Percentiles rank a stretch among this genome's conserved stretches.
These are phyloP conservation scores for Patellifolia procumbens DNA, from an alignment of 179 eudicot species.

Conservation along the genomic window DNA sequence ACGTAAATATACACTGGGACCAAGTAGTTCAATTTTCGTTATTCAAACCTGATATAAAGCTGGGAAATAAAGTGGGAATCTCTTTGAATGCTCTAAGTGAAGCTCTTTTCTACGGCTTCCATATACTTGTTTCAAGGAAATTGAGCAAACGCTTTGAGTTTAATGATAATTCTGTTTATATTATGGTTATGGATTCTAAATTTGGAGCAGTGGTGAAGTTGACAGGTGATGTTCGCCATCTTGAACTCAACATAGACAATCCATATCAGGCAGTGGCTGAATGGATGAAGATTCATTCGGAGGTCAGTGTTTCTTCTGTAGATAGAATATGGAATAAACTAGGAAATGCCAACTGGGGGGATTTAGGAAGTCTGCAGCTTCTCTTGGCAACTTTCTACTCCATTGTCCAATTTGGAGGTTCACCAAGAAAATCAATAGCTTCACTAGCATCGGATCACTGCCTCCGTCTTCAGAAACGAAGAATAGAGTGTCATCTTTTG, in stretches of 20 bases:
- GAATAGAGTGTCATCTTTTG: conserved; percentile 54
- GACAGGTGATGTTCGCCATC: conserved; percentile 61
- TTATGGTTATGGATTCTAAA: conserved; percentile 72
- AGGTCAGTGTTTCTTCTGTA: conserved; percentile 59
- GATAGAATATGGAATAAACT: conserved; percentile 84
- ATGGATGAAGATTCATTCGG: conserved; percentile 68
- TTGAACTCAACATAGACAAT: conserved; percentile 49
- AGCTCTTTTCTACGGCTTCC: conserved; percentile 74
- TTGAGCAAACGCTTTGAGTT: conserved; percentile 47
- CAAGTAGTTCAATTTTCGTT: conserved; percentile 66
- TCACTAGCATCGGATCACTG: conserved; percentile 74
- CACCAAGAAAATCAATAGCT: conserved; percentile 69
- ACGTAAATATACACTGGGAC: conserved; percentile 58
- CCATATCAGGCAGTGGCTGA: conserved; percentile 61
- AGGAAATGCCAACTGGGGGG: conserved; percentile 92
- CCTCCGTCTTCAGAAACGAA: conserved; percentile 74
- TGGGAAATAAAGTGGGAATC: conserved; percentile 55
- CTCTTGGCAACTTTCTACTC: conserved; percentile 71
- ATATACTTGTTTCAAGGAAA: conserved; percentile 66
- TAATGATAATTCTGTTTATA: conserved; percentile 46
- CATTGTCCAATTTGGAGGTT: conserved; percentile 64
- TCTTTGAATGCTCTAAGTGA: conserved; percentile 62
- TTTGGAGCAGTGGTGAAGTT: conserved; percentile 74
- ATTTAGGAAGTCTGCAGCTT: conserved; percentile 69
- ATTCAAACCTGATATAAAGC: conserved; percentile 59